Evolutionary conservation across 306 rosid genomes (phyloP), one percentile per base, ranked within the genome.

Genomic region (Luffa aegyptiaca): DNA sequence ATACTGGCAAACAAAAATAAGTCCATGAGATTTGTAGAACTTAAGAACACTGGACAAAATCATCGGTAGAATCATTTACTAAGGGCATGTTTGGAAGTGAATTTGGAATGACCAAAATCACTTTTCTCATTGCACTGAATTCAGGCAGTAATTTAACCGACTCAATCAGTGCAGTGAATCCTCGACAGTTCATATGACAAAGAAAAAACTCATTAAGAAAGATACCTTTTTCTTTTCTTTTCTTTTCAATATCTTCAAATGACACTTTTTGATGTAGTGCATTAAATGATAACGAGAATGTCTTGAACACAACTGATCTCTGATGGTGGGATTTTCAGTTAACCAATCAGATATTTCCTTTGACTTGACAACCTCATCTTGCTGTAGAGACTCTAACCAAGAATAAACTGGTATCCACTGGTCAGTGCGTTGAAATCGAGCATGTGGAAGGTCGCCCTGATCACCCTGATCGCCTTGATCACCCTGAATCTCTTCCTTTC

Each of bases 221-320:
- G 76, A n/a, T 78, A 91, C 97, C 99, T 93, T 92, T 83, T 78
- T 90, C 89, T 83, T 93, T 70, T 87, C 97, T 86, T 86, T 87
- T 85, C 97, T 93, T 84, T 89, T 95, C 46, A 95, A 77, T 46
- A 95, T 93, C 92, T 95, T 95, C 79, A 95, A 80, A 84, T 95
- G 99, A 36, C 99, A 95, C 85, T 95, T 95, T 79, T 93, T 95
- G 35, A 95, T 85, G 83, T 95, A 93, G 75, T 93, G 97, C 97
- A 90, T 95, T 87, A 95, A 80, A 80, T 95, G 97, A 81, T 95
- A 91, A 6, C 90, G 84, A 63, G 98, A 86, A 87, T 95, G 98
- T 81, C 97, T 88, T 0, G 97, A 95, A 86, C 91, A 91, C 83
- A 95, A 85, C 86, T 93, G 87, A 37, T 91, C 93, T 86, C 89